A percentile compares a stretch with the other conserved stretches of the same genome.
Evolutionary conservation across 306 rosid genomes (phyloP).

Genomic region (Cucurbita argyrosperma): DNA sequence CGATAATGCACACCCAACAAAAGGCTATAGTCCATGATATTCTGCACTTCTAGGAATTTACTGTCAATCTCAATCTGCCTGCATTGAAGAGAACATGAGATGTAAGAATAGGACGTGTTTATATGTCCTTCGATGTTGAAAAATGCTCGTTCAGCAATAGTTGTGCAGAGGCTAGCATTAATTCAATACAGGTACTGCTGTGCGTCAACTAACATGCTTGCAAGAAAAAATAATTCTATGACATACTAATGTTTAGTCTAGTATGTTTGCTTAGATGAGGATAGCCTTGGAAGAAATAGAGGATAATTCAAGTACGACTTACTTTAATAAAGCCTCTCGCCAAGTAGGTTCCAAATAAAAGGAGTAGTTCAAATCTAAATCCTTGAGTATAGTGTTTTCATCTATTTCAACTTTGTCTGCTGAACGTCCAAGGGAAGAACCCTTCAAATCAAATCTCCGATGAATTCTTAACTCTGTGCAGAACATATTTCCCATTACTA

Average conservation of each 20-base stretch:
- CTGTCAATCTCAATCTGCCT: slow-evolving; percentile 94
- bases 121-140: not conserved
- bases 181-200: not conserved
- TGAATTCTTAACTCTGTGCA: slow-evolving; percentile 97
- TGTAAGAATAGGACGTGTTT: not conserved
- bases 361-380: slow-evolving; percentile 76
- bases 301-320: slow-evolving; percentile 17
- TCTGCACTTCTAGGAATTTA: slow-evolving; percentile 74
- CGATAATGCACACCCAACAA: slow-evolving; percentile 95
- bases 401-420: slow-evolving; percentile 95
- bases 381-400: slow-evolving; percentile 90
- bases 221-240: not conserved
- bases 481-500: slow-evolving; percentile 99
- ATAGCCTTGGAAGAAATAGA: not conserved
- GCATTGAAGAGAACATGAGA: slow-evolving; percentile 9
- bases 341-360: slow-evolving; percentile 95
- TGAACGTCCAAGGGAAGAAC: slow-evolving; percentile 94
- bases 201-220: not conserved
- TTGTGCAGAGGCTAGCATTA: not conserved
- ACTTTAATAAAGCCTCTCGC: slow-evolving; percentile 72
- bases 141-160: not conserved
- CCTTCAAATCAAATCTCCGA: slow-evolving; percentile 86
- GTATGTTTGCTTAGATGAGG: not conserved
- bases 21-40: slow-evolving; percentile 95
- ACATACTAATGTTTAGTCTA: not conserved